A percentile compares a stretch with the other conserved stretches of the same genome.
phyloP scores from a whole-genome alignment of 768 basidiomycete species.

The Mycena vitilis region DNA sequence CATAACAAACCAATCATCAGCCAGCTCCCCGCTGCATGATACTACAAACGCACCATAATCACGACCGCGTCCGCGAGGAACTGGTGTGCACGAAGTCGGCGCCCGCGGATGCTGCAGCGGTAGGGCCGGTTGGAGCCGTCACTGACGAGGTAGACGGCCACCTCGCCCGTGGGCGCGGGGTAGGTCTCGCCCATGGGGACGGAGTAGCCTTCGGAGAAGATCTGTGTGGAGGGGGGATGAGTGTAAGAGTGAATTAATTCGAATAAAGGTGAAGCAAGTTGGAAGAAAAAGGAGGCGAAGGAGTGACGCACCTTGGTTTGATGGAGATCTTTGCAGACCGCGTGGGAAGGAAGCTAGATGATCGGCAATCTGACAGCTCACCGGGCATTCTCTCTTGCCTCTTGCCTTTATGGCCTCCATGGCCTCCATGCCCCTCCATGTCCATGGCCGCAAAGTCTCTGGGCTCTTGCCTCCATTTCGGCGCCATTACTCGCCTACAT shows the following conservation, averaged over 20 bases:
- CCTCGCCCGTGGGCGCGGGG: conserved; percentile 97
- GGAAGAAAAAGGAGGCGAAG: background rate
- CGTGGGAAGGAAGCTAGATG: no score
- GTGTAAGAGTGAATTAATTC: no score
- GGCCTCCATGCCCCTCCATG: no score
- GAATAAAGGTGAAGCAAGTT: no score
- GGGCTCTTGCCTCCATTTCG: no score
- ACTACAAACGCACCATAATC: conserved; percentile 68
- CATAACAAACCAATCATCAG: no score
- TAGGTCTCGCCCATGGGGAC: conserved; percentile 98
- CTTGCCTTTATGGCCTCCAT: no score
- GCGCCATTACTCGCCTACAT: no score
- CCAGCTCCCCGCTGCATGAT: no score
- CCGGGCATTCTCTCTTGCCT: no score
- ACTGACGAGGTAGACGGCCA: conserved; percentile 97
- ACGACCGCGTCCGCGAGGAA: conserved; percentile 95
- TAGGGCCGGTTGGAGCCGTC: conserved; percentile 98
- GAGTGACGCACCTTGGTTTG: conserved; percentile 84
- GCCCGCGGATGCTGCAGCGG: conserved; percentile 97
- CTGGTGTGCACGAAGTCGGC: conserved; percentile 82
- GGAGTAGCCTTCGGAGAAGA: conserved; percentile 96
- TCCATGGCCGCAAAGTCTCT: no score
- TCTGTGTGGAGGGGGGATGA: conserved; percentile 57
- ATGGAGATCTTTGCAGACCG: conserved; percentile 66
- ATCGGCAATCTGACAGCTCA: no score